Evolutionary conservation across 768 basidiomycete genomes (phyloP).

Genomic region (Kwoniella europaea): DNA sequence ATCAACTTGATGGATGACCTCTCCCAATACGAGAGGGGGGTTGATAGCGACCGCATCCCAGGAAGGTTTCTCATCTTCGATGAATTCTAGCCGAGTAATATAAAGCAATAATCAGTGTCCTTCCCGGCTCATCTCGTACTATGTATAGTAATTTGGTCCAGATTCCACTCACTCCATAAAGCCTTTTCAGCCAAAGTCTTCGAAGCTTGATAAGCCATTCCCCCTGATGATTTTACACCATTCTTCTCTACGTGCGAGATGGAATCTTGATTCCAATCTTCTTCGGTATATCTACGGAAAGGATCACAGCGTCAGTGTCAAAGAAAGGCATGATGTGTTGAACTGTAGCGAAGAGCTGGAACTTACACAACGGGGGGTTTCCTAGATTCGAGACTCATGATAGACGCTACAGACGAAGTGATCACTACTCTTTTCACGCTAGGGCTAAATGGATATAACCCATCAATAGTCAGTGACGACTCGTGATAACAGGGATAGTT

Average conservation of each 20-base stretch:
- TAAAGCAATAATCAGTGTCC: too few species aligned
- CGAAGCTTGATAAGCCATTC: slow-evolving; percentile 38
- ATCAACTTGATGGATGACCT: slow-evolving; percentile 59
- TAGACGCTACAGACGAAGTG: slow-evolving; percentile 58
- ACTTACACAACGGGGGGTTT: slow-evolving; percentile 8
- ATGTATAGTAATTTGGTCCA: not conserved
- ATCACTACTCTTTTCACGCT: slow-evolving; percentile 71
- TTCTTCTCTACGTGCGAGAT: slow-evolving; percentile 27
- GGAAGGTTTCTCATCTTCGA: slow-evolving; percentile 52
- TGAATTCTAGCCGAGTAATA: slow-evolving; percentile 29
- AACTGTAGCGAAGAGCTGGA: too few species aligned
- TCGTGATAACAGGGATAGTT: too few species aligned
- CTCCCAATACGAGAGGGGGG: slow-evolving; percentile 57
- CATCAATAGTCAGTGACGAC: not conserved
- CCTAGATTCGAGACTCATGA: slow-evolving; percentile 38
- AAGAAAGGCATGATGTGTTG: too few species aligned
- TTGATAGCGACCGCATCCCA: slow-evolving; percentile 53
- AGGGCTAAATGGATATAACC: slow-evolving; percentile 47
- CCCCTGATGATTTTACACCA: slow-evolving; percentile 23
- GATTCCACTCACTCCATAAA: slow-evolving; percentile 31
- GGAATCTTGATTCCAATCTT: slow-evolving; percentile 44
- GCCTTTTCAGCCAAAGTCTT: slow-evolving; percentile 54
- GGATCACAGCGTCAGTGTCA: not conserved
- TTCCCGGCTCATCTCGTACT: not conserved
- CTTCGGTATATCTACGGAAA: slow-evolving; percentile 41